A percentile compares a stretch with the other conserved stretches of the same genome.
These are phyloP conservation scores for Verbena officinalis DNA, from an alignment of 257 asterid genomes.

Conservation along the genomic window DNA sequence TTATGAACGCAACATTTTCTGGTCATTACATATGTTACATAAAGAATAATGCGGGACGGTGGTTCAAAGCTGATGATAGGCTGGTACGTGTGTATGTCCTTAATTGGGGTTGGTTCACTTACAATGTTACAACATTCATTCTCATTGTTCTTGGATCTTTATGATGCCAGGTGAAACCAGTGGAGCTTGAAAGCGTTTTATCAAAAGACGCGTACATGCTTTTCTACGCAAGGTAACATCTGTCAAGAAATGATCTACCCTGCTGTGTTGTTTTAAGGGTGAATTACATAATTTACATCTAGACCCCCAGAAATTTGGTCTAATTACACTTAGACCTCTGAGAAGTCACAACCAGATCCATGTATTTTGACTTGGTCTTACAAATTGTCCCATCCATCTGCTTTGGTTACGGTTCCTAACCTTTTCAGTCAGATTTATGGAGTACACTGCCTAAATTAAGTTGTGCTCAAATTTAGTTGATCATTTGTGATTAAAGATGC, in stretches of 20 bases:
- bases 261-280: background rate
- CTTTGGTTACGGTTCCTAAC: too few species aligned
- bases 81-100: slow-evolving; percentile 59
- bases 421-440: too few species aligned
- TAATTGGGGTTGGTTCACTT: background rate
- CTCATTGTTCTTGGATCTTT: background rate
- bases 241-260: background rate
- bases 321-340: too few species aligned
- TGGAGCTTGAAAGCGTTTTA: slow-evolving; percentile 66
- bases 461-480: too few species aligned
- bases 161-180: slow-evolving; percentile 52
- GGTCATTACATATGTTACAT: slow-evolving; percentile 87
- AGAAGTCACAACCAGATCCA: too few species aligned
- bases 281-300: too few species aligned
- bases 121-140: background rate
- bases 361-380: too few species aligned
- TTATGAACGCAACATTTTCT: slow-evolving; percentile 69
- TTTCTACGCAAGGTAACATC: slow-evolving; percentile 73
- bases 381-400: too few species aligned
- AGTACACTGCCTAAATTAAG: too few species aligned
- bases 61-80: slow-evolving; percentile 82
- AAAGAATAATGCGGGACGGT: slow-evolving; percentile 63
- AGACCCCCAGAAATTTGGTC: too few species aligned
- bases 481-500: too few species aligned
- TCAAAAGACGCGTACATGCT: slow-evolving; percentile 79